A percentile compares a stretch with the other conserved stretches of the same genome.
phyloP scores from a whole-genome alignment of 192 early-diverging fungal species.

The Mortierella antarctica region DNA sequence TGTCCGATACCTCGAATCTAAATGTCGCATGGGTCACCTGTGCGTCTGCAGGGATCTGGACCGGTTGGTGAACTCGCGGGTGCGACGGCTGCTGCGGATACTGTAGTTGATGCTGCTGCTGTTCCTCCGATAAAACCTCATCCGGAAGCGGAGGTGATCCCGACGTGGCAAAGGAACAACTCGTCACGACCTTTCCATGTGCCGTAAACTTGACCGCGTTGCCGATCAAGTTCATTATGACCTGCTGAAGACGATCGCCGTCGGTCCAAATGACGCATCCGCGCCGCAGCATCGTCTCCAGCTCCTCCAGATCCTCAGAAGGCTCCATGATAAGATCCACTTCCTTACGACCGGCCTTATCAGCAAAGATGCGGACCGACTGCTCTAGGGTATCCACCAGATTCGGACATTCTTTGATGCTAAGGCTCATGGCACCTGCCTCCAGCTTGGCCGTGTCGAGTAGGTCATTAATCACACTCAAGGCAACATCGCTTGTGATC shows the following conservation, averaged over 20 bases:
- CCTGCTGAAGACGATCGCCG: constrained; percentile 45
- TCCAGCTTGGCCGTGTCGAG: constrained; percentile 55
- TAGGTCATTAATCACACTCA: constrained; percentile 55
- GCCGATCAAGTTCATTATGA: constrained; percentile 63
- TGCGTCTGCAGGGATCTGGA: constrained; percentile 26
- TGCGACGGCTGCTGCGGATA: background rate
- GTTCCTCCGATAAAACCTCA: background rate
- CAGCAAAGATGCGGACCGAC: constrained; percentile 51
- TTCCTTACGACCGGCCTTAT: constrained; percentile 49
- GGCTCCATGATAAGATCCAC: constrained; percentile 64
- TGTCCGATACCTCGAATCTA: constrained; percentile 72
- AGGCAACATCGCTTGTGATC: constrained; percentile 52
- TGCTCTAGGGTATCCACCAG: constrained; percentile 55
- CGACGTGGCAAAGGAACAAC: constrained; percentile 5
- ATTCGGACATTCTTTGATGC: constrained; percentile 53
- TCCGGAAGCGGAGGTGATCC: background rate
- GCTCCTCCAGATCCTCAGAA: constrained; percentile 54
- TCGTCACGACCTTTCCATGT: constrained; percentile 37
- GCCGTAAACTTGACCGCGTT: constrained; percentile 69
- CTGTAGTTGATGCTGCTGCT: background rate
- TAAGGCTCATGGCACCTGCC: constrained; percentile 54
- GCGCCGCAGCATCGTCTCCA: constrained; percentile 38
- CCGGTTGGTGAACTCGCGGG: constrained; percentile 6
- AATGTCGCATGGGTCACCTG: constrained; percentile 46
- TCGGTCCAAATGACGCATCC: constrained; percentile 28